Evolutionary conservation across 2,329 filamentous ascomycete species (phyloP), one percentile per base, ranked within the genome.

Genomic region (Microcera coccophila): DNA sequence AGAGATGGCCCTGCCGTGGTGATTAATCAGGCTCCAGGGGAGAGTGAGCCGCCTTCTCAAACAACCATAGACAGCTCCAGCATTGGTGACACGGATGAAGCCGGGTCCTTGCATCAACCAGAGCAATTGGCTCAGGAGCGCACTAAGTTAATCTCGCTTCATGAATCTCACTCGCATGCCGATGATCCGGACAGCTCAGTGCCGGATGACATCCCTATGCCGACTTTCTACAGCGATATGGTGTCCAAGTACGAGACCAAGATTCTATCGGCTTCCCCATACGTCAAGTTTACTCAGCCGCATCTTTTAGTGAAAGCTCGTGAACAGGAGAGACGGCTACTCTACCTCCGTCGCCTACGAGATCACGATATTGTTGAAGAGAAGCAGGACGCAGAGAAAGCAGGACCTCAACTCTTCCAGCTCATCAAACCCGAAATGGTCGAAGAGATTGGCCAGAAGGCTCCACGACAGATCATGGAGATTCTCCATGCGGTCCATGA

Each of bases 351-450:
- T 60, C 78, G 84, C 38, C 75, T 97, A 10, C 82, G 88, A 28
- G 89, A 96, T 55, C 87, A 94, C 51, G 78, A 84, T 54, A 72
- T 76, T 1, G 66, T 77, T 9, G 76, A 81, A 46, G 78, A 80
- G 39, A 65, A 73, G 15, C 70, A 66, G 4, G 74, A 78, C 18
- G 71, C 76, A 10, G 84, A 87, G 49, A 84, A 85, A 50, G 59
- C 69, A 5, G 81, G 78, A 35, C 75, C 78, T 1, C 82, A 87
- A 43, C 84, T 82, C 24, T 98, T 98, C 54, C 84, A 94, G 54
- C 77, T 98, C 9, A 94, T 98, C 49, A 88, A 87, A 48, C 91
- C 93, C 1, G 88, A 95, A 55, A 97, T 97, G 90, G 87, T 98
- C 0, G 88, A 95, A 55, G 79, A 85, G 44, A 82, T 89, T 35